Base-by-base conservation (phyloP, 1,284 basidiomycete genomes). In the Boletellus sp. region DNA sequence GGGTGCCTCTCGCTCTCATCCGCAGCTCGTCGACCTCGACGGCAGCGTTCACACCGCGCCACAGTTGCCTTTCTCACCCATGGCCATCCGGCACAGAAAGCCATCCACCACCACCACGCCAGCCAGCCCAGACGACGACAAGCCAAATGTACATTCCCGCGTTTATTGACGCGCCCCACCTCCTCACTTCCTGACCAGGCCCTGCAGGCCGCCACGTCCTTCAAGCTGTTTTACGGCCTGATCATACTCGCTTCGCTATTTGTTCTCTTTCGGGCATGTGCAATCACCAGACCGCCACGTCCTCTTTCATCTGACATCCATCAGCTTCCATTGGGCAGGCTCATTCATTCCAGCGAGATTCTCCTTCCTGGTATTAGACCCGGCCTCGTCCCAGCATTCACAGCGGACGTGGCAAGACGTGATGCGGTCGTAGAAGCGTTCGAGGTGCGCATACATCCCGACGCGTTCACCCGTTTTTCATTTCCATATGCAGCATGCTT, bases 341-440 rank as follows among this genome's bases (percentile, higher is more conserved):
- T 51, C 23, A 11, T 22, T 42, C 45, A 37, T 41, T 36, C 40
- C 20, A 16, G 26, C 37, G 19, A 54, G 40, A 40, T 27, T 3
- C n/a, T 35, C 21, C 21, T 67, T 10, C 40, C 41, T 7, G 65
- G 64, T 2, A 39, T 68, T 30, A 63, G 51, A 26, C 48, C 50
- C 10, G 47, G 46, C 2, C 16, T 46, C 4, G 33, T 41, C 11
- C 60, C 62, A 20, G 52, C 36, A 7, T 67, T 67, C 52, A 45
- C 51, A 17, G 80, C 83, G 1, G 90, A 93, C 59, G 61, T 73
- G 2, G 56, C 68, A 37, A 86, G 80, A 65, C 74, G 80, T 37
- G 77, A 84, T 36, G 88, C 86, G 0, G 71, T 93, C 4, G 79
- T 87, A 17, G 73, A 76, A 20, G 90, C 91, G 0, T 91, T 93